Evolutionary conservation across 139 green algal genomes (phyloP), one percentile per base, ranked within the genome.

Genomic region (Tetradesmus lagerheimii): DNA sequence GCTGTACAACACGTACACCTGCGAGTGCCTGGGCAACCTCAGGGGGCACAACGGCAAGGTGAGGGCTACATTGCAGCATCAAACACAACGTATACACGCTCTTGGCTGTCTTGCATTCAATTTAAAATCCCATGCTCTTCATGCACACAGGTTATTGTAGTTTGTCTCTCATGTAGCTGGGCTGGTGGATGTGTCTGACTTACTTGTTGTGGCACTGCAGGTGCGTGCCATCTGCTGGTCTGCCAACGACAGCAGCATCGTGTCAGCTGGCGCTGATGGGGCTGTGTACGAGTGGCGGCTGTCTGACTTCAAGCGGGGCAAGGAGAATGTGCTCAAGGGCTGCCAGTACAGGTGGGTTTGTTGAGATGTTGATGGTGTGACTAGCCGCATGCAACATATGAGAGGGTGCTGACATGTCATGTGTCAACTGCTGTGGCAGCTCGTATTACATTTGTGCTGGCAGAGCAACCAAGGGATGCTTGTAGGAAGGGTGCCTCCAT

Each of bases 251-350:
- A 92, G 91, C 15, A 92, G 83, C 62, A 90, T 99, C 31, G 93
- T 98, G 9, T 95, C 93, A 27, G 95, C 95, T 1, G 97, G 97
- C 66, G 91, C 95, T 74, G 97, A 99, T 78, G 97, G 97, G 18
- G 96, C 96, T 0, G 94, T 99, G 83, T 99, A 99, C 83, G 95
- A 98, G 92, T 99, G 97, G 97, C 90, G 92, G 18, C 92, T 98
- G n/a, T 85, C 91, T 9, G 94, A 96, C 86, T 93, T 97, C 71
- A 97, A 96, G 88, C 91, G 77, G 16, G 89, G 92, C 39, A 93
- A 95, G 92, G 94, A 95, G 91, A 93, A 94, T 67, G 90, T 95
- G 81, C 91, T 96, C 67, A 95, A 94, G 84, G 91, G 87, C 57
- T 91, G 87, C 87, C 62, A 81, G 6, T 91, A 91, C 74, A 89